Conservation (phyloP, 495 filamentous ascomycete genomes). For the Beverwykella pulmonaria region DNA sequence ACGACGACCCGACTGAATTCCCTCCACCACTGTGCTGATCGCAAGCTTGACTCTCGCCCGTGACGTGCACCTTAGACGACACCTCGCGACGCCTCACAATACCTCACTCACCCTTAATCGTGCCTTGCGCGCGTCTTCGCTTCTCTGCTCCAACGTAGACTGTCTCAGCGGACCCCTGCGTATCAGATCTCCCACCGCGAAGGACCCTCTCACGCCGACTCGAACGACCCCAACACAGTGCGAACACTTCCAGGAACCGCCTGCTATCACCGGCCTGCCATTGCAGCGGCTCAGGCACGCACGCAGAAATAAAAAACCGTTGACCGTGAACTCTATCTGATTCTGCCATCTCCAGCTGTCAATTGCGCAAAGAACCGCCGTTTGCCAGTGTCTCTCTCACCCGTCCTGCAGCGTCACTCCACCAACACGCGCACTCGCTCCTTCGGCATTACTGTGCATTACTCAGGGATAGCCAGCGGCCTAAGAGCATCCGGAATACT, state of each 20-base stretch:
- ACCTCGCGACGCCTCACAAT: background rate
- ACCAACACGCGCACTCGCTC: constrained; percentile 15
- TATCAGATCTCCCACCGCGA: constrained; percentile 18
- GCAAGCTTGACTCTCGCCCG: background rate
- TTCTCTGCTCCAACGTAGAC: constrained; percentile 27
- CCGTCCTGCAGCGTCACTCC: constrained; percentile 3
- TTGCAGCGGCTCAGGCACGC: background rate
- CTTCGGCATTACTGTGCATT: constrained; percentile 10
- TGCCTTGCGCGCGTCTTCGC: background rate
- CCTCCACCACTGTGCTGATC: constrained; percentile 6
- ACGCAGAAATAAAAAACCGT: background rate
- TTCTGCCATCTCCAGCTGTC: too few relatives aligned
- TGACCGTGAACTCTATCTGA: background rate
- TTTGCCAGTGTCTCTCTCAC: background rate
- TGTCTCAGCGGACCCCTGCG: constrained; percentile 35
- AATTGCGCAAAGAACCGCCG: background rate
- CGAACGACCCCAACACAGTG: background rate
- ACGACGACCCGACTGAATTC: constrained; percentile 2
- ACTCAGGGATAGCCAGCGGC: constrained; percentile 7
- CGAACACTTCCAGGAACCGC: background rate
- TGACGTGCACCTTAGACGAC: background rate
- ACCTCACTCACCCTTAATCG: background rate
- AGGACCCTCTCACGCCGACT: background rate
- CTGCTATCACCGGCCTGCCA: background rate
- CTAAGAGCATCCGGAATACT: constrained; percentile 18